Base-by-base conservation (phyloP, 2,329 filamentous ascomycete species). In the Monilinia fructicola region DNA sequence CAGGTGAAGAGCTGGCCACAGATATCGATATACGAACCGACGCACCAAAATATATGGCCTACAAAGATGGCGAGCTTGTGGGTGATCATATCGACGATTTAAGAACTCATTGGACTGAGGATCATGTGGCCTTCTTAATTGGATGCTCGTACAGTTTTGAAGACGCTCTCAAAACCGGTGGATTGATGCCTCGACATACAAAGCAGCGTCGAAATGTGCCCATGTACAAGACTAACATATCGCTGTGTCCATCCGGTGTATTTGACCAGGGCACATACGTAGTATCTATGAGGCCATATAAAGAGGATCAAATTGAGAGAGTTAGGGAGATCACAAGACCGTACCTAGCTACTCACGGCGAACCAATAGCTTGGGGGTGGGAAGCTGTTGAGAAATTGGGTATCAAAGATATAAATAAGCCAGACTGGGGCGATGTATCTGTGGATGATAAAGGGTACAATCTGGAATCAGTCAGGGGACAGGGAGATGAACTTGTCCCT, bases 111-210 rank as follows among this genome's bases (percentile, higher is more conserved):
- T 90, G 87, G 87, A 82, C 80, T 0, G 73, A 78, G 5, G 81
- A 87, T 69, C 85, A 90, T 70, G 82, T 87, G 31, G 87, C 81
- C 0, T 90, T 87, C 72, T 74, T 89, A 54, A 83, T 90, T 68
- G 87, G 86, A 11, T 90, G 87, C 73, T 86, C 82, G 0, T 89
- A 84, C 78, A 85, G 81, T 70, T 90, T 90, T 73, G 87, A 89
- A 74, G 76, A 79, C 3, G 86, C 85, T 3, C 80, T 90, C 28
- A 72, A 76, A 0, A 75, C 73, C 0, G 82, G 82, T 0, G 83
- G 83, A 0, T 76, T 90, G 7, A 70, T 78, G 9, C 82, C 86
- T 1, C 78, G 81, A 2, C 85, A 90, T 71, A 76, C 80, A 5
- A 67, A 76, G 2, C 55, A 66, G n/a, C 6, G 21, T 28, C 79